phyloP scores from a whole-genome alignment of 108 stramenopile species.

The Conticribra weissflogii region DNA sequence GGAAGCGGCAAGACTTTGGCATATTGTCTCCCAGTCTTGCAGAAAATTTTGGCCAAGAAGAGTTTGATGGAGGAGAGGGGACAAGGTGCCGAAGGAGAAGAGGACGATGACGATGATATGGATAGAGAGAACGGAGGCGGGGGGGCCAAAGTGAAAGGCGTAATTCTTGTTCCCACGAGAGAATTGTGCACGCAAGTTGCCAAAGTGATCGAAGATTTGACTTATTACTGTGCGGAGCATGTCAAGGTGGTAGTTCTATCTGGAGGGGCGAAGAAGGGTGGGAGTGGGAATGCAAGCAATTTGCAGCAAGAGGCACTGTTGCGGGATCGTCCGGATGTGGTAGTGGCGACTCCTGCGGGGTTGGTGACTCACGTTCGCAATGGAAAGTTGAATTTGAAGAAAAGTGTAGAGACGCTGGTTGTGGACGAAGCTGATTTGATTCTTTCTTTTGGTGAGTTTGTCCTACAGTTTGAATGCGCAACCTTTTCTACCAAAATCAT shows the following conservation, averaged over 20 bases:
- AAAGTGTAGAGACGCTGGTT: slow-evolving; percentile 84
- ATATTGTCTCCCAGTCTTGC: slow-evolving; percentile 91
- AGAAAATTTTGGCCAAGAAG: slow-evolving; percentile 86
- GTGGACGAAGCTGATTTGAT: slow-evolving; percentile 99
- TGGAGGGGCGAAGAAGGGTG: slow-evolving; percentile 46
- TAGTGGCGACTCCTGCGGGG: slow-evolving; percentile 81
- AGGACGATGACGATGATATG: slow-evolving; percentile 26
- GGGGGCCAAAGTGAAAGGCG: slow-evolving; percentile 59
- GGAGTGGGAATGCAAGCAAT: slow-evolving; percentile 32
- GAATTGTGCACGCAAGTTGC: slow-evolving; percentile 95
- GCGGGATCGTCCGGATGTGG: slow-evolving; percentile 76
- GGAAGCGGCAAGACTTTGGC: slow-evolving; percentile 98
- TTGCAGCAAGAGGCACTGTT: slow-evolving; percentile 75
- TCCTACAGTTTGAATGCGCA: background rate
- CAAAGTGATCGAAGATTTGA: slow-evolving; percentile 69
- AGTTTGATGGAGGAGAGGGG: slow-evolving; percentile 31
- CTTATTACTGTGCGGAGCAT: slow-evolving; percentile 91
- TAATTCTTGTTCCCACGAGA: slow-evolving; percentile 95
- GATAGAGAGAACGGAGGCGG: slow-evolving; percentile 16
- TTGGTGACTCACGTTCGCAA: slow-evolving; percentile 73
- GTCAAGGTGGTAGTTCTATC: slow-evolving; percentile 79
- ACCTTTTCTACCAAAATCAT: no score
- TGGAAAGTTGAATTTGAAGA: slow-evolving; percentile 60
- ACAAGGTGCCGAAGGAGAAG: slow-evolving; percentile 5
- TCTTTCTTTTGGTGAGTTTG: slow-evolving; percentile 81